Evolutionary conservation across 1,284 basidiomycete species (phyloP).

Genomic region (Puccinia coronata): DNA sequence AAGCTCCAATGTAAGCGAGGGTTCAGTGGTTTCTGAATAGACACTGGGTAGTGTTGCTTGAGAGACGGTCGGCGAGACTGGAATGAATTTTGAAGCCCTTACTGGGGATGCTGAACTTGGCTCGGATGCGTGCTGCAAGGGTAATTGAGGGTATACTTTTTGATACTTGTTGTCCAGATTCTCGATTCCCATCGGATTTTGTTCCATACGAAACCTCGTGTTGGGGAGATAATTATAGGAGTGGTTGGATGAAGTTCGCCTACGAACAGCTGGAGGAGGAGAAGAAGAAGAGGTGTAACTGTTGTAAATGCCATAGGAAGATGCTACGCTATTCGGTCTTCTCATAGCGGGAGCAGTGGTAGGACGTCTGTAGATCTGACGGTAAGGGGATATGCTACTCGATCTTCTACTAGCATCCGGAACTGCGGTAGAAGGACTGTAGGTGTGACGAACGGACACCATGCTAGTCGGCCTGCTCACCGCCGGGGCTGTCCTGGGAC

Average conservation of each 20-base stretch:
- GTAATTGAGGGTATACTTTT: neutral
- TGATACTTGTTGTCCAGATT: neutral
- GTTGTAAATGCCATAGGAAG: neutral
- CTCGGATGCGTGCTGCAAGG: neutral
- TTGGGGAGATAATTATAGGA: neutral
- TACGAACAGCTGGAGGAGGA: too few relatives aligned
- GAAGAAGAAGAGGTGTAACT: too few relatives aligned
- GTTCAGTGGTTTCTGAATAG: neutral
- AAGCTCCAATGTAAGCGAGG: neutral
- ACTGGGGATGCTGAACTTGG: neutral
- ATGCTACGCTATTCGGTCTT: neutral
- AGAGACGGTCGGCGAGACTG: neutral
- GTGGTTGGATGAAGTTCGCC: neutral
- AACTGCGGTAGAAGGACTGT: too few relatives aligned
- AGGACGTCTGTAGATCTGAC: neutral
- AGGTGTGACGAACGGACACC: too few relatives aligned
- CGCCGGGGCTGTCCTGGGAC: too few relatives aligned
- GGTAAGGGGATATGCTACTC: too few relatives aligned
- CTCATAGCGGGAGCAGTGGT: neutral
- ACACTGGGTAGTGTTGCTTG: neutral
- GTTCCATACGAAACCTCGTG: neutral
- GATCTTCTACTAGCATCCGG: too few relatives aligned
- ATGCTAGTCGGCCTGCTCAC: too few relatives aligned
- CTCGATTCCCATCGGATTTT: neutral
- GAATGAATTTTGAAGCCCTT: too few relatives aligned